These are phyloP conservation scores for Nothopassalora personata DNA, from an alignment of 2,329 filamentous ascomycete species.

Conservation along the genomic window DNA sequence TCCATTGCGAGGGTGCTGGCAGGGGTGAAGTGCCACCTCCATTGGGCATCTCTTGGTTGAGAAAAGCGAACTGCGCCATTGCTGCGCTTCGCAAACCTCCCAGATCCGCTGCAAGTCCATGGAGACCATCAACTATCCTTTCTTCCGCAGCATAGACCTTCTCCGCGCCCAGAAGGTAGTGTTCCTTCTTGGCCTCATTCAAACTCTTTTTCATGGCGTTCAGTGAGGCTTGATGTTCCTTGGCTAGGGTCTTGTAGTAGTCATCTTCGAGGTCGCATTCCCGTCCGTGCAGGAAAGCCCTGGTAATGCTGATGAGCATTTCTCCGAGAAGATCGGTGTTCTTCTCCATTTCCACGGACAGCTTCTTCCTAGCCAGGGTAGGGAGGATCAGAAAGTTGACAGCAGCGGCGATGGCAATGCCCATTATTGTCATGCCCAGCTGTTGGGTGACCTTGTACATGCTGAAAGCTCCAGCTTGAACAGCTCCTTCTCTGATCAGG, in stretches of 20 bases:
- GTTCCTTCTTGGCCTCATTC: conserved; percentile 81
- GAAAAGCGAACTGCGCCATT: conserved; percentile 77
- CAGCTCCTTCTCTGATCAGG: conserved; percentile 83
- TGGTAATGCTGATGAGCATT: conserved; percentile 74
- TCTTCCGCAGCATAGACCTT: conserved; percentile 73
- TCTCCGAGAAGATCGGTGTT: conserved; percentile 71
- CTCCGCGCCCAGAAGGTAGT: conserved; percentile 76
- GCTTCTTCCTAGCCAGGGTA: conserved; percentile 65
- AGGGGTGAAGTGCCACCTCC: conserved; percentile 4
- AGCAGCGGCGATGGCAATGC: conserved; percentile 60
- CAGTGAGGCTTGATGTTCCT: conserved; percentile 62
- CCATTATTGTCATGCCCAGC: conserved; percentile 77
- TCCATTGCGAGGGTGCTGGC: conserved; percentile 9
- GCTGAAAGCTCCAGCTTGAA: conserved; percentile 76
- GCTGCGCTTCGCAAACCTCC: conserved; percentile 87
- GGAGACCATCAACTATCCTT: conserved; percentile 75
- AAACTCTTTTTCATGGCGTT: conserved; percentile 69
- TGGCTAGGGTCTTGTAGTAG: conserved; percentile 55
- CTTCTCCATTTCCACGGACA: conserved; percentile 68
- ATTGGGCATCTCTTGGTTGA: conserved; percentile 54
- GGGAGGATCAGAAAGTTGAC: conserved; percentile 76
- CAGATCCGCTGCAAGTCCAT: conserved; percentile 79
- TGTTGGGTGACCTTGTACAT: conserved; percentile 76
- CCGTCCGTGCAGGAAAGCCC: conserved; percentile 75
- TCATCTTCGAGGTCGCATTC: conserved; percentile 69